These are phyloP conservation scores for Filobasidium wieringae DNA, from an alignment of 768 basidiomycete genomes.

Conservation along the genomic window DNA sequence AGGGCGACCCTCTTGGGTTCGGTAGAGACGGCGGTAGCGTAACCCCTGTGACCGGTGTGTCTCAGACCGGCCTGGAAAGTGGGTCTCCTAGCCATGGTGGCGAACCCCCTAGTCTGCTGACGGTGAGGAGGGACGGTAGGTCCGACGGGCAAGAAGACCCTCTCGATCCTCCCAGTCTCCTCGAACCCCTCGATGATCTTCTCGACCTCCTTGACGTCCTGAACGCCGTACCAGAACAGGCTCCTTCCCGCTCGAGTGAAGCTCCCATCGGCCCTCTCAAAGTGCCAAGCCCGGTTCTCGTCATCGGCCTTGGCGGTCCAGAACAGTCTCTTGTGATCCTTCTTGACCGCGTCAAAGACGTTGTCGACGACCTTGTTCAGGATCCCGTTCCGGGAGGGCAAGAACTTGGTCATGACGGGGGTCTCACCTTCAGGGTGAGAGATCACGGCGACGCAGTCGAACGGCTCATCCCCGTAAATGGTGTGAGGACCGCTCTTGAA, in stretches of 20 bases:
- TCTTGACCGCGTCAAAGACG: slow-evolving; percentile 90
- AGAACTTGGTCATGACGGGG: slow-evolving; percentile 85
- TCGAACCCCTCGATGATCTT: slow-evolving; percentile 53
- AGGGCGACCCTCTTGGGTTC: slow-evolving; percentile 81
- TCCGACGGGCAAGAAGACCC: slow-evolving; percentile 75
- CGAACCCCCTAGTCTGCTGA: slow-evolving; percentile 33
- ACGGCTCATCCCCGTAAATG: slow-evolving; percentile 95
- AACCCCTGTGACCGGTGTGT: slow-evolving; percentile 52
- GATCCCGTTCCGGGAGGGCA: slow-evolving; percentile 73
- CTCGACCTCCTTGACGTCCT: slow-evolving; percentile 85
- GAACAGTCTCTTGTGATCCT: slow-evolving; percentile 84
- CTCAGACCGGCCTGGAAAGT: slow-evolving; percentile 14
- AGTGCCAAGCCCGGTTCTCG: slow-evolving; percentile 96
- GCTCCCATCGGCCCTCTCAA: slow-evolving; percentile 92
- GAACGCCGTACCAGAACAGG: slow-evolving; percentile 95
- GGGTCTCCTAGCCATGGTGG: slow-evolving; percentile 35
- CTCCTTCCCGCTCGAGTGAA: slow-evolving; percentile 89
- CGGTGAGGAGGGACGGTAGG: slow-evolving; percentile 35
- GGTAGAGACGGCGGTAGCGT: slow-evolving; percentile 55
- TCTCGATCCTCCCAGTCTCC: slow-evolving; percentile 65
- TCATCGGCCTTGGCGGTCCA: slow-evolving; percentile 97
- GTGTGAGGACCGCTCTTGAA: slow-evolving; percentile 76
- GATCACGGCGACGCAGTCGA: slow-evolving; percentile 89
- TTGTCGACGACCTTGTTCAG: slow-evolving; percentile 95
- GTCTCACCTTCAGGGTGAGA: slow-evolving; percentile 74